Evolutionary conservation across 2,329 filamentous ascomycete species (phyloP), one percentile per base, ranked within the genome.

Genomic region (Alternaria sp.): DNA sequence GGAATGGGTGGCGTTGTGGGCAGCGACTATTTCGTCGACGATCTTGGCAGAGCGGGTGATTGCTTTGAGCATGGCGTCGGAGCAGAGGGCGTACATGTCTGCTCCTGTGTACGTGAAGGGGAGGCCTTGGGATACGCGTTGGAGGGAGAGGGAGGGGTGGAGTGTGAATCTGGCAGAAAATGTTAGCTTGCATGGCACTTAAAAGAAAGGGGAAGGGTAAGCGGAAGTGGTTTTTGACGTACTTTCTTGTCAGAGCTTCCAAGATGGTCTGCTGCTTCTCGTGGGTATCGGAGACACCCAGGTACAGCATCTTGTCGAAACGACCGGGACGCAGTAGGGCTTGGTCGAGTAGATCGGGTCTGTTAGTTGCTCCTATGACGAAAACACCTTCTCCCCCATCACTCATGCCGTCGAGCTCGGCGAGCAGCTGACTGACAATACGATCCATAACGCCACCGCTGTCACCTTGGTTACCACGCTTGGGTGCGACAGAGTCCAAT

Each of bases 251-350:
- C 76, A 99, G 83, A 1, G 96, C 96, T 79, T 98, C 93, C 76
- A 99, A 83, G 67, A 99, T 98, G 21, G 90, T 97, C 66, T 93
- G 88, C 81, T 99, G 96, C 83, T 98, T 98, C 17, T 97, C 92
- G 74, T 98, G 95, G 5, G 94, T 97, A 80, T 99, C 96, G 8
- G 93, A 96, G 9, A 99, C 93, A 36, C 96, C 96, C 12, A 99
- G 85, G 76, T 98, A 99, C 28, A 99, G 87, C 94, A 98, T 97
- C 84, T 98, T 98, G 78, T 99, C 96, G 79, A 99, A 98, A 63
- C 95, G 87, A 3, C 95, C 95, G 1, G 95, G 96, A 57, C 95
- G 88, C 47, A 98, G 84, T 61, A 99, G 83, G 5, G 95, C 96
- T 67, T 93, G 93, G 77, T 99, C 95, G 21, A 99, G 86, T 57